Evolutionary conservation across 371 early-diverging fungal species (phyloP).

Genomic region (Actinomortierella ambigua): DNA sequence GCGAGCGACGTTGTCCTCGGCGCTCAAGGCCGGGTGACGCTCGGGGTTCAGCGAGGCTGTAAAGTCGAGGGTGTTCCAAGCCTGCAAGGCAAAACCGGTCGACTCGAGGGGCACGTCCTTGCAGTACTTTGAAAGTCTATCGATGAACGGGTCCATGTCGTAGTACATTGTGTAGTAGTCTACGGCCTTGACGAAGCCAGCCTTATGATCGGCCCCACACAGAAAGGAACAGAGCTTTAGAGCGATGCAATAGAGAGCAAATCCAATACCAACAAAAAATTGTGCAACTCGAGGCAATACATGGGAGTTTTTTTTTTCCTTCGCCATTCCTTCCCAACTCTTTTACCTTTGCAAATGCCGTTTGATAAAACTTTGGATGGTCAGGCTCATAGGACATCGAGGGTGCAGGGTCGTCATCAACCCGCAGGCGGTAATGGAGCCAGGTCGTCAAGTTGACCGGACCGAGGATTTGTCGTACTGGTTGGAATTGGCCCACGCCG

Average conservation of each 20-base stretch:
- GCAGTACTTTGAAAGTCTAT: slow-evolving; percentile 4
- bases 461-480: slow-evolving; percentile 42
- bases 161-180: slow-evolving; percentile 37
- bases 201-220: too few relatives aligned
- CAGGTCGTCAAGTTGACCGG: slow-evolving; percentile 45
- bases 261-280: too few relatives aligned
- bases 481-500: slow-evolving; percentile 26
- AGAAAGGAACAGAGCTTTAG: too few relatives aligned
- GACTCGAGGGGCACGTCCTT: slow-evolving; percentile 4
- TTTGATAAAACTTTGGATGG: slow-evolving; percentile 36
- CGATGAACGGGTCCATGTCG: slow-evolving; percentile 18
- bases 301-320: background rate
- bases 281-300: too few relatives aligned
- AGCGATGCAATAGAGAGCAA: too few relatives aligned
- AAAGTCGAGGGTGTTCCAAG: slow-evolving; percentile 40
- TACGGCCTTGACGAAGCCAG: slow-evolving; percentile 31
- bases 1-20: slow-evolving; percentile 28
- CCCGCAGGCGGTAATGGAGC: slow-evolving; percentile 42
- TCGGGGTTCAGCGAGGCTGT: slow-evolving; percentile 31
- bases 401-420: slow-evolving; percentile 16
- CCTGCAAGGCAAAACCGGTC: slow-evolving; percentile 14
- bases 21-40: slow-evolving; percentile 17
- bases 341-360: slow-evolving; percentile 31
- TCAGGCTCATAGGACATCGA: slow-evolving; percentile 44
- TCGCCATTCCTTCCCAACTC: background rate